Conservation (phyloP, 106 monocot genomes). For the Platanthera zijinensis region DNA sequence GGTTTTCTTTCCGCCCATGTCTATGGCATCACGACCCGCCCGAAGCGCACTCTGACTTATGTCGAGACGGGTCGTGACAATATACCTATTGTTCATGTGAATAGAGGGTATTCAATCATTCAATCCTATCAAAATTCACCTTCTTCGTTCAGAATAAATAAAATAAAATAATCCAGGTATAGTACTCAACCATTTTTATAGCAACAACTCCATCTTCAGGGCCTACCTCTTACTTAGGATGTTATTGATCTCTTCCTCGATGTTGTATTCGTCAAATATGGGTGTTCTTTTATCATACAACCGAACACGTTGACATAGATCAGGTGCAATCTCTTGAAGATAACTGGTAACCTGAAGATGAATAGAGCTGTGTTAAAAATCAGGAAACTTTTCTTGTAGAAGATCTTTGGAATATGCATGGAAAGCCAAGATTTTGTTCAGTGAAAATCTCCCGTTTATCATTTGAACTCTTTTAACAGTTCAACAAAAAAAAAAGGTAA, state of each 20-base stretch:
- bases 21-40: too few relatives aligned
- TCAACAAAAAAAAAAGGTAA: not conserved
- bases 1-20: too few relatives aligned
- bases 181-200: not conserved
- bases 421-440: not conserved
- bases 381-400: not conserved
- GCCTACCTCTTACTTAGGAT: slow-evolving; percentile 84
- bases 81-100: too few relatives aligned
- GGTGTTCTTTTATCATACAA: slow-evolving; percentile 70
- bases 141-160: not conserved
- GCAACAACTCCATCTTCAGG: not conserved
- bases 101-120: too few relatives aligned
- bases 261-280: slow-evolving; percentile 87
- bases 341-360: slow-evolving; percentile 74
- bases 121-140: not conserved
- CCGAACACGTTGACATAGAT: slow-evolving; percentile 68
- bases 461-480: not conserved
- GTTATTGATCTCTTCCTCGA: slow-evolving; percentile 86
- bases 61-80: too few relatives aligned
- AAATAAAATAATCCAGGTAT: not conserved
- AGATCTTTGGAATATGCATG: not conserved
- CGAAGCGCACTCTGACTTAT: too few relatives aligned
- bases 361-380: slow-evolving; percentile 1
- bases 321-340: slow-evolving; percentile 90
- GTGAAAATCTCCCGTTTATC: not conserved